Percentiles rank a stretch among this genome's conserved stretches.
phyloP scores from a whole-genome alignment of 352 stramenopile genomes.

The Phytophthora pistaciae region DNA sequence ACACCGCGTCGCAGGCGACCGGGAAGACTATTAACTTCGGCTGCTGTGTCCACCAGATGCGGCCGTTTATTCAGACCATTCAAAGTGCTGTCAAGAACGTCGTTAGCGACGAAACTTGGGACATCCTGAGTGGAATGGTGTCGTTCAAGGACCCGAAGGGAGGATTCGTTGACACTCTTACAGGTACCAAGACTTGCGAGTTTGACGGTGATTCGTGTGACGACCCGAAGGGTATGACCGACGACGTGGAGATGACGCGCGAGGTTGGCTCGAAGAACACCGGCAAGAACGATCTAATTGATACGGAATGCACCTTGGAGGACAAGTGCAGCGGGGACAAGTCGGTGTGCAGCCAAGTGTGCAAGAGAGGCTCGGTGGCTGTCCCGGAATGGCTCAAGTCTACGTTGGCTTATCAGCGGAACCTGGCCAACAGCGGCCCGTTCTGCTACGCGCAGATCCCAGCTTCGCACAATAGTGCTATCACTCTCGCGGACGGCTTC shows the following conservation, averaged over 20 bases:
- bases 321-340: constrained; percentile 54
- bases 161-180: constrained; percentile 51
- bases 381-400: constrained; percentile 51
- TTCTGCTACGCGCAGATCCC: constrained; percentile 67
- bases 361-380: constrained; percentile 45
- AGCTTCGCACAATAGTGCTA: constrained; percentile 76
- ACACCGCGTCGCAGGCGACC: constrained; percentile 38
- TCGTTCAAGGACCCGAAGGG: constrained; percentile 37
- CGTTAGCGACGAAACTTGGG: constrained; percentile 36
- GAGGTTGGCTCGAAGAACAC: constrained; percentile 43
- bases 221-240: constrained; percentile 42
- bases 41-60: constrained; percentile 56
- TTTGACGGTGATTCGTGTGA: constrained; percentile 53
- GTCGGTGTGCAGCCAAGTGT: constrained; percentile 57
- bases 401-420: constrained; percentile 59
- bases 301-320: constrained; percentile 48
- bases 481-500: constrained; percentile 68
- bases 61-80: constrained; percentile 57
- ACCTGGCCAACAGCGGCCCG: constrained; percentile 48
- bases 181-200: constrained; percentile 39
- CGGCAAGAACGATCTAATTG: constrained; percentile 51
- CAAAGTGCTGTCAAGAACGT: constrained; percentile 46
- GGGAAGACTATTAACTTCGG: constrained; percentile 53
- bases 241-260: constrained; percentile 31
- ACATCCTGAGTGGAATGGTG: constrained; percentile 60